Conservation (phyloP, 2,329 filamentous ascomycete genomes). For the Verticillium nonalfalfae region DNA sequence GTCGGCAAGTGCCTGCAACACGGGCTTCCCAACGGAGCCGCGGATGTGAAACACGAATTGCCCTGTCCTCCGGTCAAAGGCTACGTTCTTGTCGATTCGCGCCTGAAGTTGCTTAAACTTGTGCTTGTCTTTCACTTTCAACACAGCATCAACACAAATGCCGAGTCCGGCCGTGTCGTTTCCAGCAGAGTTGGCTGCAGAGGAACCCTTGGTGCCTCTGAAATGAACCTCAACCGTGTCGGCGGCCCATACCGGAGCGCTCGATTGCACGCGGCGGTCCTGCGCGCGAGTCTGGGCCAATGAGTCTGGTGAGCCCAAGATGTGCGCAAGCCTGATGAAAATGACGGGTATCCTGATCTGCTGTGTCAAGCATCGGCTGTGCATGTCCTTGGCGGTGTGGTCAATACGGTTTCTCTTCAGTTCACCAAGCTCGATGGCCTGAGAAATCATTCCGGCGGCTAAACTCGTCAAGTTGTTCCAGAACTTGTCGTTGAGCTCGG, state of each 20-base stretch:
- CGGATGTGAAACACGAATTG: constrained; percentile 57
- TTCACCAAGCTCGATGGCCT: constrained; percentile 41
- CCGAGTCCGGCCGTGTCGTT: constrained; percentile 4
- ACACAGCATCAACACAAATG: constrained; percentile 36
- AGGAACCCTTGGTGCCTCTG: constrained; percentile 22
- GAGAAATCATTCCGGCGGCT: constrained; percentile 43
- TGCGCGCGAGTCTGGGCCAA: not conserved
- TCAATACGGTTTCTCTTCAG: constrained; percentile 38
- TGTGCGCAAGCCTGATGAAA: constrained; percentile 40
- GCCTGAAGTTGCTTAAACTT: constrained; percentile 50
- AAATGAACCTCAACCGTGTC: constrained; percentile 55
- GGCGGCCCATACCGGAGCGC: constrained; percentile 42
- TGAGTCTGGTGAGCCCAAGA: constrained; percentile 12
- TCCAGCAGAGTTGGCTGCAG: not conserved
- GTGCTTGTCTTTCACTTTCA: constrained; percentile 44
- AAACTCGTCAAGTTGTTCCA: constrained; percentile 46
- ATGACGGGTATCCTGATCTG: constrained; percentile 41
- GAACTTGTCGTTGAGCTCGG: constrained; percentile 40
- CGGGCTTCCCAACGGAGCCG: constrained; percentile 50
- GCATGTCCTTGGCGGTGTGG: constrained; percentile 24
- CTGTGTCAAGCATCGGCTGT: constrained; percentile 31
- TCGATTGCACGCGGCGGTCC: constrained; percentile 11
- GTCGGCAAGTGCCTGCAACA: constrained; percentile 51
- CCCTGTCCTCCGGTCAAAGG: constrained; percentile 52
- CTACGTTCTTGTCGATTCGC: constrained; percentile 54